Evolutionary conservation across 345 rosid species (phyloP), one percentile per base, ranked within the genome.

Genomic region (Syzygium jambos): DNA sequence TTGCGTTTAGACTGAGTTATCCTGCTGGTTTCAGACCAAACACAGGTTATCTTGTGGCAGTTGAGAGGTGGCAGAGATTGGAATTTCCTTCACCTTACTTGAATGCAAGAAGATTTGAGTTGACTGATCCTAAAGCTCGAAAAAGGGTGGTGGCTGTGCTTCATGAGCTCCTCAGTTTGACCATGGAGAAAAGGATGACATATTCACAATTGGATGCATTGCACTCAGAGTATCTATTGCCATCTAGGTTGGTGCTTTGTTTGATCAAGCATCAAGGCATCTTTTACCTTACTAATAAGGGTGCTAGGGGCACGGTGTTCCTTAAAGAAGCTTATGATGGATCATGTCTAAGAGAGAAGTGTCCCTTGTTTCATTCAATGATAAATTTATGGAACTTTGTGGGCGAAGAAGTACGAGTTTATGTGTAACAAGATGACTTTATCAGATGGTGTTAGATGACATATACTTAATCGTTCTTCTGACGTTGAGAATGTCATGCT

Each of bases 31-130:
- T 98, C 90, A 94, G 99, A 89, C 98, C 98, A n/a, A 95, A 98
- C 82, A 90, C 85, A 21, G 90, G 94, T 88, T 96, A 89, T 89
- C 93, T 98, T 30, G 93, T 90, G 89, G 94, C 93, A 84, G 93
- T 96, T 85, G 92, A 95, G 92, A 95, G 87, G 91, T 98, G 99
- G 99, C 99, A 96, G 91, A 97, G 92, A 84, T 87, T 94, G 98
- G 98, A 97, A n/a, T 95, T 97, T 89, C 98, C 99, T 87, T 97
- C 99, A 87, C 99, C 99, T 8, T 98, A 95, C 86, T 92, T 94
- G 90, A 95, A 95, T 51, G 95, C 96, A 0, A 93, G 96, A 91
- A 96, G 96, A 90, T 94, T 95, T 85, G 98, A 98, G 41, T 68
- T 88, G n/a, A 92, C 94, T 51, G 97, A 96, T 90, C 96, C 94